These are phyloP conservation scores for Syncephalis plumigaleata DNA, from an alignment of 371 early-diverging fungal species.

Conservation along the genomic window DNA sequence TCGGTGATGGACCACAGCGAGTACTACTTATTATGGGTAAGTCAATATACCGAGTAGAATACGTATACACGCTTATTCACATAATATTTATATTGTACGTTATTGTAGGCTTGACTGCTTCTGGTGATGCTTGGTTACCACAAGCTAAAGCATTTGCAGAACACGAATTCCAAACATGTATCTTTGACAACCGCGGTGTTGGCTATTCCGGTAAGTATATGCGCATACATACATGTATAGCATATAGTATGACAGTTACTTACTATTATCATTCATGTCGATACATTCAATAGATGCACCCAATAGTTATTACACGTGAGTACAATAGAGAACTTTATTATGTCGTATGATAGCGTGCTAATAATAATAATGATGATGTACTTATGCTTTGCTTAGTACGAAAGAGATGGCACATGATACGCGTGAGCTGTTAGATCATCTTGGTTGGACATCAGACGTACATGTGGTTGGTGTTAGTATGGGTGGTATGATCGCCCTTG, in stretches of 20 bases:
- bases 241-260: too few relatives aligned
- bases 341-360: neutral
- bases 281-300: neutral
- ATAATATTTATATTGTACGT: constrained; percentile 4
- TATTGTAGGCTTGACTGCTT: constrained; percentile 33
- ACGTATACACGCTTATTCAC: too few relatives aligned
- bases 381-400: too few relatives aligned
- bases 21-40: too few relatives aligned
- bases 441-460: constrained; percentile 38
- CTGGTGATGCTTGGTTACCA: constrained; percentile 2
- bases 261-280: neutral
- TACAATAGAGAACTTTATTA: constrained; percentile 13
- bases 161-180: constrained; percentile 38
- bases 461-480: constrained; percentile 57
- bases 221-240: neutral
- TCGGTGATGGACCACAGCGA: too few relatives aligned
- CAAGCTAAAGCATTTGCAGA: constrained; percentile 38
- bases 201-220: constrained; percentile 16
- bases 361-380: neutral
- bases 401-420: constrained; percentile 55
- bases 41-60: too few relatives aligned
- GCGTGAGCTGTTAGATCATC: constrained; percentile 29
- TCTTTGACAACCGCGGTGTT: constrained; percentile 67
- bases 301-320: neutral
- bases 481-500: constrained; percentile 61